Evolutionary conservation across 2,329 filamentous ascomycete genomes (phyloP).

Genomic region (Alternaria novae-zelandiae): DNA sequence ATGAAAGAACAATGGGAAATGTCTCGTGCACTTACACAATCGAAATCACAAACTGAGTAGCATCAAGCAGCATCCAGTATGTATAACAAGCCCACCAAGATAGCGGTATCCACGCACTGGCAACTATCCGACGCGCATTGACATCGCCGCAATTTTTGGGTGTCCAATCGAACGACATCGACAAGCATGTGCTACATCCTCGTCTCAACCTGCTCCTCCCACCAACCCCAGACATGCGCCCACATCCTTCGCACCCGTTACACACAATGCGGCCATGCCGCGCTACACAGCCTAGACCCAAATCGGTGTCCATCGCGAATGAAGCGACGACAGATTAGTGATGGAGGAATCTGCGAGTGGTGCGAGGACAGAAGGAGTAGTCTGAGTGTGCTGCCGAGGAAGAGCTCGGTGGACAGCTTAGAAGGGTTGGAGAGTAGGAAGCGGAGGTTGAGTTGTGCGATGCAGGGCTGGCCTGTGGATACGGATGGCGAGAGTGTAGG

Average conservation of each 20-base stretch:
- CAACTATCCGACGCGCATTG: too few relatives aligned
- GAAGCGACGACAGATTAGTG: conserved; percentile 16
- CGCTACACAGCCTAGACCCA: conserved; percentile 22
- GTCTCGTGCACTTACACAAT: too few relatives aligned
- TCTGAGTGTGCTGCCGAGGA: conserved; percentile 21
- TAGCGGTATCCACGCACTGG: too few relatives aligned
- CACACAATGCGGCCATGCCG: conserved; percentile 30
- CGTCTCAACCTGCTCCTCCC: conserved; percentile 22
- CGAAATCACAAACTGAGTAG: too few relatives aligned
- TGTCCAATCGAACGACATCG: too few relatives aligned
- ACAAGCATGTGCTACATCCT: conserved; percentile 40
- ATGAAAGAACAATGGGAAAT: too few relatives aligned
- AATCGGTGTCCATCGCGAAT: conserved; percentile 33
- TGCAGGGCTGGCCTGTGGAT: background rate
- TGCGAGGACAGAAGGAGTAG: conserved; percentile 20
- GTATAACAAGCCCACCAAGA: too few relatives aligned
- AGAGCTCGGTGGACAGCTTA: background rate
- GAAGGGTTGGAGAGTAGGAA: background rate
- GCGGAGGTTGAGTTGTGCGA: background rate
- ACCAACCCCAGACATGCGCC: conserved; percentile 9
- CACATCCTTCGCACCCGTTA: conserved; percentile 23
- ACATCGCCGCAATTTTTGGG: too few relatives aligned
- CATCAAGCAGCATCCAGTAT: too few relatives aligned
- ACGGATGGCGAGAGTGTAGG: background rate
- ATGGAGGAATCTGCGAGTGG: conserved; percentile 8